Percentiles rank a stretch among this genome's conserved stretches.
These are phyloP conservation scores for Colletotrichum theobromicola DNA, from an alignment of 2,329 filamentous ascomycete species.

Conservation along the genomic window DNA sequence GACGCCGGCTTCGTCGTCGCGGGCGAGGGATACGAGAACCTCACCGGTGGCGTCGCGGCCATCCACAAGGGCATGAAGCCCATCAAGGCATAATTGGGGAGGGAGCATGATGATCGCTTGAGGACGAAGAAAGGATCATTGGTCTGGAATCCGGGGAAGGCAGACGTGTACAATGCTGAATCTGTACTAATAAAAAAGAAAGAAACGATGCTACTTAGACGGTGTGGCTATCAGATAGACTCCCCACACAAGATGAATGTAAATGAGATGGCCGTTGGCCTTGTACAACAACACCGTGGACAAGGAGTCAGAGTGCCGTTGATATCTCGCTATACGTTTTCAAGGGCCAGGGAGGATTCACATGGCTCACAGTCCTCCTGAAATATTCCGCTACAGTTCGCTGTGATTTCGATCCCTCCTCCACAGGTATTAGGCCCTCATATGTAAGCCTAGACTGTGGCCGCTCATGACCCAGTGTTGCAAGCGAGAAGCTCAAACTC, in stretches of 20 bases:
- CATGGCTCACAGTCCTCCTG: too few species aligned
- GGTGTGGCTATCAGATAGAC: background rate
- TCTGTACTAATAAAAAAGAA: conserved; percentile 2
- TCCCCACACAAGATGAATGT: background rate
- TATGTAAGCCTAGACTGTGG: too few species aligned
- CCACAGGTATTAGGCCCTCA: too few species aligned
- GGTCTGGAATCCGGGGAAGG: background rate
- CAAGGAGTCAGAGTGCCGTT: too few species aligned
- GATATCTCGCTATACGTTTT: too few species aligned
- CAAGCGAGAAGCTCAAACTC: too few species aligned
- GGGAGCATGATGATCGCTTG: background rate
- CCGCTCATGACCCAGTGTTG: too few species aligned
- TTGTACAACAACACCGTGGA: background rate
- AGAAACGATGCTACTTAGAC: background rate
- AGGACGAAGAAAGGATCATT: background rate
- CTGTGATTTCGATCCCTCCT: too few species aligned
- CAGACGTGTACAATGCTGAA: conserved; percentile 8
- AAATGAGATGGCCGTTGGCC: conserved; percentile 1
- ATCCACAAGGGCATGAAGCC: conserved; percentile 98
- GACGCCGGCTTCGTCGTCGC: conserved; percentile 86
- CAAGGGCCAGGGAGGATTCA: too few species aligned
- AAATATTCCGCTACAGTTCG: too few species aligned
- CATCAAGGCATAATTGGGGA: conserved; percentile 25
- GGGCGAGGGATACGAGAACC: conserved; percentile 83
- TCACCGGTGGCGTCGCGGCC: conserved; percentile 91